phyloP scores from a whole-genome alignment of 805 yeast species.

The Kluyveromyces wickerhamii region DNA sequence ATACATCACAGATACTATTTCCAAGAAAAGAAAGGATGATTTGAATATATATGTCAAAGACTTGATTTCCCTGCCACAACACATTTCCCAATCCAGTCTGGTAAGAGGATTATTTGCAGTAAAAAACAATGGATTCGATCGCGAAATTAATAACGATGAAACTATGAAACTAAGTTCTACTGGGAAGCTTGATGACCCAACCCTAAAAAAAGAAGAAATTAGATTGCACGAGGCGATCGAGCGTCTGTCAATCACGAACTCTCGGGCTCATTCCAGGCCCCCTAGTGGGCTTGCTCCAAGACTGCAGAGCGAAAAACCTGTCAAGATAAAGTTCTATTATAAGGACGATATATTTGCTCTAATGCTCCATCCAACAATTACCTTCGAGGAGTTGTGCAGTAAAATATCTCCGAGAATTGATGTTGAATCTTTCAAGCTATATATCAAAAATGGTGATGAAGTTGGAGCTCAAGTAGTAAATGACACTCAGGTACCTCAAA shows the following conservation, averaged over 20 bases:
- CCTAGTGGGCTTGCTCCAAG: constrained; percentile 25
- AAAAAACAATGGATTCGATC: constrained; percentile 30
- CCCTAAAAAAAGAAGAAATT: constrained; percentile 28
- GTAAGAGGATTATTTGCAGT: constrained; percentile 68
- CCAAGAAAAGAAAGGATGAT: constrained; percentile 46
- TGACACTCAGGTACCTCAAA: constrained; percentile 28
- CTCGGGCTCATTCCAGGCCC: constrained; percentile 23
- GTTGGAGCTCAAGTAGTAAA: constrained; percentile 28
- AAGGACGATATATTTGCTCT: constrained; percentile 78
- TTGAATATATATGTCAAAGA: constrained; percentile 50
- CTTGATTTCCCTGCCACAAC: constrained; percentile 62
- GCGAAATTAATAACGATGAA: constrained; percentile 16
- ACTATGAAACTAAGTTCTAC: constrained; percentile 7
- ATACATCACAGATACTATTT: constrained; percentile 72
- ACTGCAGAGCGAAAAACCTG: constrained; percentile 15
- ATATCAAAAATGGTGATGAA: constrained; percentile 27
- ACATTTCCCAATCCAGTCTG: constrained; percentile 61
- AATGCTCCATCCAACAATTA: constrained; percentile 41
- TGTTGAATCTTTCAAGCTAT: constrained; percentile 29
- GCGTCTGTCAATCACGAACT: constrained; percentile 17
- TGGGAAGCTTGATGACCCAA: constrained; percentile 22
- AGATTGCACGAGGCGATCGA: constrained; percentile 22
- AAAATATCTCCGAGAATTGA: constrained; percentile 48
- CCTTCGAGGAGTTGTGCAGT: constrained; percentile 40
- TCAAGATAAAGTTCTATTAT: constrained; percentile 66